These are phyloP conservation scores for Rhamnella rubrinervis DNA, from an alignment of 331 rosid species.

Conservation along the genomic window DNA sequence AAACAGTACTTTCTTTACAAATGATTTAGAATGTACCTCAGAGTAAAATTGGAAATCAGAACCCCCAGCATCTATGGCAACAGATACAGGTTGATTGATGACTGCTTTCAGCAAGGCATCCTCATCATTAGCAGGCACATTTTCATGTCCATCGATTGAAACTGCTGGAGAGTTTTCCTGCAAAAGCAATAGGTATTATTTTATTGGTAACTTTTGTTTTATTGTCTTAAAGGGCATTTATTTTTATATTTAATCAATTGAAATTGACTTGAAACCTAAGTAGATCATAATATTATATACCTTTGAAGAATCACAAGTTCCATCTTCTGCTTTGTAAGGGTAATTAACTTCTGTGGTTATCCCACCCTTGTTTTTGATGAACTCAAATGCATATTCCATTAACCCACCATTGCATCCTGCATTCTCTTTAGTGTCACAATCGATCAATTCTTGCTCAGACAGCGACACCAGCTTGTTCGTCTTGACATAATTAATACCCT, in stretches of 20 bases:
- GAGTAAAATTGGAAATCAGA: constrained; percentile 68
- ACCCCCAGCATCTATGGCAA: constrained; percentile 74
- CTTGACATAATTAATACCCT: constrained; percentile 73
- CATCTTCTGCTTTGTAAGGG: constrained; percentile 66
- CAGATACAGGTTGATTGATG: constrained; percentile 78
- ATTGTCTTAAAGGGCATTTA: too few relatives aligned
- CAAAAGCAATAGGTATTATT: background rate
- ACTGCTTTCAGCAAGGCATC: constrained; percentile 66
- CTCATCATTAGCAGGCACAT: constrained; percentile 62
- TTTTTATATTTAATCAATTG: background rate
- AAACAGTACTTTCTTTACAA: background rate
- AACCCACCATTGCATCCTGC: constrained; percentile 77
- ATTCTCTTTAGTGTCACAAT: constrained; percentile 57
- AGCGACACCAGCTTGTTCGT: constrained; percentile 55
- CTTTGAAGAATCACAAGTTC: constrained; percentile 55
- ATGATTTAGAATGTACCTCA: constrained; percentile 39
- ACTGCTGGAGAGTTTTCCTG: constrained; percentile 54
- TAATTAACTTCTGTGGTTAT: constrained; percentile 58
- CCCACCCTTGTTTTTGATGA: constrained; percentile 64
- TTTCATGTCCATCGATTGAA: constrained; percentile 71
- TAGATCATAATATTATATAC: constrained; percentile 20
- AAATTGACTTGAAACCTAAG: background rate
- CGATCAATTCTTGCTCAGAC: constrained; percentile 82
- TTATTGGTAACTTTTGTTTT: background rate
- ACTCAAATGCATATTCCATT: constrained; percentile 69